Base-by-base conservation (phyloP, 2,329 filamentous ascomycete genomes). In the Pestalotiopsis sp. region DNA sequence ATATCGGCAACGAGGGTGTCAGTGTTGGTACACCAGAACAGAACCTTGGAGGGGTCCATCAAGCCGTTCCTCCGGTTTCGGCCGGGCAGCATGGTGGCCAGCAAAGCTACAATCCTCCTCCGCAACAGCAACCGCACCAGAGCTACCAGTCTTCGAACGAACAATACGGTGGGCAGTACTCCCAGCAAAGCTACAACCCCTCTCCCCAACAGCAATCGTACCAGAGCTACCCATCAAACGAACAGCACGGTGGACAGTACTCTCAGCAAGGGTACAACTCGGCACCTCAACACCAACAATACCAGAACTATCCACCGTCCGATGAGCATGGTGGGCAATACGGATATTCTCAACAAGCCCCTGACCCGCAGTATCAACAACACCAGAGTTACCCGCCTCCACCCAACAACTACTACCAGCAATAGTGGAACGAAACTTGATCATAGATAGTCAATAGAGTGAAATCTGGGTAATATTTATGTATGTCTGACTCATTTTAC, bases 1-100 rank as follows among this genome's bases (percentile, higher is more conserved):
- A 84, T 49, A 83, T 84, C 52, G 82, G 83, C 0, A 83, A 84
- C 61, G 83, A 84, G 72, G 82, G 82, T 57, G 83, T 84, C 6
- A 81, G 78, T 27, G 80, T 84, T 12, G 82, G 82, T 6, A 75
- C 76, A 2, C 82, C 81, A n/a, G 12, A 17, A 25, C 73, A 74
- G 11, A 81, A 62, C 75, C 78, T 62, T 4, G 79, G 78, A 9
- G 80, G 79, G 40, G 77, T 76, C 2, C 73, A 75, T 59, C 76
- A 78, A 59, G 62, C 73, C 27, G 71, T 74, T 2, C 71, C 72
- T 52, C 40, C 74, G 12, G 11, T 23, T 13, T 7, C 57, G 13
- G 6, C 57, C 14, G 57, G n/a, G 13, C 57, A 27, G 0, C 17
- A 59, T 52, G 45, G 20, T 2, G 45, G 45, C 27, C 57, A 59